Base-by-base conservation (phyloP, 371 early-diverging fungal species). In the Lichtheimia corymbifera region DNA sequence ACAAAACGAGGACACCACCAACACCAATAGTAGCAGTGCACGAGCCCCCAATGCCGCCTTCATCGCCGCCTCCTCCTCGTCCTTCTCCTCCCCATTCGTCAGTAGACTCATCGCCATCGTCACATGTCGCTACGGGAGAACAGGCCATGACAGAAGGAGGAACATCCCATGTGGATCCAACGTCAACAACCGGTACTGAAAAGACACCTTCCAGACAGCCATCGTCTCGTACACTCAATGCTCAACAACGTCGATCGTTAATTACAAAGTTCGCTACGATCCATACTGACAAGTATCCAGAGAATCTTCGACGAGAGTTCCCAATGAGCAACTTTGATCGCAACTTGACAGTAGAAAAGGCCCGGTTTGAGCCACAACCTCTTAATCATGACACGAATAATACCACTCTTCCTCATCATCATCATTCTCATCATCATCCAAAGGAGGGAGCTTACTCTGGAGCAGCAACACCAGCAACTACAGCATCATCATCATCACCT, bases 281-380 rank as follows among this genome's bases (percentile, higher is more conserved):
- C 13, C 71, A 66, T 50, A 59, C 62, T 4, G 72, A 72, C 53
- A 69, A 70, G 55, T 70, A 70, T 51, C 61, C 67, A 17, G 60
- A 67, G 53, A 54, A 61, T 27, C 53, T 67, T 22, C 63, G 63
- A 20, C 59, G 62, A n/a, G 73, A 73, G 28, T 59, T 66, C n/a
- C 68, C 68, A 50, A 27, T 63, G 51, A 53, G 55, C 11, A 62
- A 71, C 52, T 71, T 71, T 67, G 73, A 69, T 64, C 64, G 68
- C 42, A 78, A 68, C 14, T 28, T 78, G 43, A 73, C 71, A 5
- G 70, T 78, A 1, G 79, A 78, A 56, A 78, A 73, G 45, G 76
- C 79, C 20, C 63, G 57, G 15, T 72, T 72, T 59, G 72, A 72
- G 12, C 62, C 72, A 13, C 68, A 58, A 43, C 71, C 50, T 17